phyloP scores from a whole-genome alignment of 805 yeast genomes.

The Saccharomycopsis schoenii region DNA sequence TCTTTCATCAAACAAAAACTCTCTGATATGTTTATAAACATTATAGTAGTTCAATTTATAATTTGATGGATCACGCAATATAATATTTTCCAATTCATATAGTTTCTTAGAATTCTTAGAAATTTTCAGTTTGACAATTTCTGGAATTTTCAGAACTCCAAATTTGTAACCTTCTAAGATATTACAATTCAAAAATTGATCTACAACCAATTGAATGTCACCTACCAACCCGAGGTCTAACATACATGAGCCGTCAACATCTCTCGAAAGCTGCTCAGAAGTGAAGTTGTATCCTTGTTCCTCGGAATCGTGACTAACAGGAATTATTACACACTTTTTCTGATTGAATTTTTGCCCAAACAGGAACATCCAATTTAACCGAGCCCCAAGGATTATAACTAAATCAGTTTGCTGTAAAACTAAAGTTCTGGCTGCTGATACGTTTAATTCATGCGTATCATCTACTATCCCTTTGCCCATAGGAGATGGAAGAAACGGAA shows the following conservation, averaged over 20 bases:
- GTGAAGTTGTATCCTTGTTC: constrained; percentile 19
- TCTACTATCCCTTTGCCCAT: constrained; percentile 69
- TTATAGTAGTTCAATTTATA: constrained; percentile 38
- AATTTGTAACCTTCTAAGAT: constrained; percentile 20
- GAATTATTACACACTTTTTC: constrained; percentile 43
- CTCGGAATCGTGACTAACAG: constrained; percentile 26
- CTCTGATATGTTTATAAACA: constrained; percentile 41
- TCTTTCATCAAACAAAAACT: constrained; percentile 23
- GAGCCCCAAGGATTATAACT: constrained; percentile 50
- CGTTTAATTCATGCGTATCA: constrained; percentile 38
- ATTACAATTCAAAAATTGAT: constrained; percentile 10
- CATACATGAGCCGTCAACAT: constrained; percentile 4
- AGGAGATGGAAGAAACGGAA: constrained; percentile 64
- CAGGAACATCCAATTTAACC: constrained; percentile 67
- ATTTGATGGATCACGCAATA: not conserved
- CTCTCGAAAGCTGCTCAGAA: constrained; percentile 34
- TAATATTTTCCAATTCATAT: constrained; percentile 25
- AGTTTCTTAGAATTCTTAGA: constrained; percentile 27
- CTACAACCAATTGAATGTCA: constrained; percentile 29
- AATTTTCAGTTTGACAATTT: constrained; percentile 24
- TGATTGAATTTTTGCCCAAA: constrained; percentile 42
- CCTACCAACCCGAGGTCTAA: constrained; percentile 40
- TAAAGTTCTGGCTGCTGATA: constrained; percentile 55
- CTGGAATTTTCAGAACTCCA: constrained; percentile 26
- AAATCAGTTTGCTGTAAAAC: constrained; percentile 51